Conservation (phyloP, 202 grass and related monocot genomes). For the Zizania palustris region DNA sequence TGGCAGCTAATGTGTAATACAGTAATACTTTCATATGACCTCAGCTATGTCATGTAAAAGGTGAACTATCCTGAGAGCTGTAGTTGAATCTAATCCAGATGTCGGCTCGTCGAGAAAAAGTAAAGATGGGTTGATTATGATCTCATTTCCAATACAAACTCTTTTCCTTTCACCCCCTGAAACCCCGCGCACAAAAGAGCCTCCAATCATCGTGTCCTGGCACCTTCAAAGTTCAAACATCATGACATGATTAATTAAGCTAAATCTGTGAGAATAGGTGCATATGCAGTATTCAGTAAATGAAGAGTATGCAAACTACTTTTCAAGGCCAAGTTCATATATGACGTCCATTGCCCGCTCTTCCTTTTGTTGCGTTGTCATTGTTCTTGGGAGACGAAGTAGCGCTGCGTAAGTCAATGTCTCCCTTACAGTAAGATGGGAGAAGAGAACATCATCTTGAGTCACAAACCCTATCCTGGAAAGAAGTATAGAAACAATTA, state of each 20-base stretch:
- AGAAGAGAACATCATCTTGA: constrained; percentile 97
- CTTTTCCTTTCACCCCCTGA: constrained; percentile 97
- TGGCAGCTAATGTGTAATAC: not conserved
- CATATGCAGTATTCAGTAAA: not conserved
- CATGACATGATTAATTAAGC: constrained; percentile 30
- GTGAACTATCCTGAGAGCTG: constrained; percentile 78
- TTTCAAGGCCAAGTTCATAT: constrained; percentile 84
- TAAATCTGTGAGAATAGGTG: not conserved
- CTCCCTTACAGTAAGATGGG: constrained; percentile 97
- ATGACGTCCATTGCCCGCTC: constrained; percentile 86
- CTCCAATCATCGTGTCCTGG: constrained; percentile 98
- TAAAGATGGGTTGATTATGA: constrained; percentile 93
- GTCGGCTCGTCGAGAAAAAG: constrained; percentile 95
- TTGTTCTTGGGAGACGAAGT: constrained; percentile 82
- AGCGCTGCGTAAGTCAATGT: constrained; percentile 89
- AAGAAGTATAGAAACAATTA: constrained; percentile 21
- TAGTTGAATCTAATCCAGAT: constrained; percentile 95
- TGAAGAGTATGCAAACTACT: constrained; percentile 37
- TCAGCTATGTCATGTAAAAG: constrained; percentile 89
- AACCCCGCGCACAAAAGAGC: constrained; percentile 90
- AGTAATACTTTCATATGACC: constrained; percentile 46
- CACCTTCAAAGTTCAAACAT: constrained; percentile 67
- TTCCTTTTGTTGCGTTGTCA: constrained; percentile 86
- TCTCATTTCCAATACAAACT: constrained; percentile 97
- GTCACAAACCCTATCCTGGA: constrained; percentile 99